Conservation (phyloP, 495 filamentous ascomycete genomes). For the Choiromyces venosus region DNA sequence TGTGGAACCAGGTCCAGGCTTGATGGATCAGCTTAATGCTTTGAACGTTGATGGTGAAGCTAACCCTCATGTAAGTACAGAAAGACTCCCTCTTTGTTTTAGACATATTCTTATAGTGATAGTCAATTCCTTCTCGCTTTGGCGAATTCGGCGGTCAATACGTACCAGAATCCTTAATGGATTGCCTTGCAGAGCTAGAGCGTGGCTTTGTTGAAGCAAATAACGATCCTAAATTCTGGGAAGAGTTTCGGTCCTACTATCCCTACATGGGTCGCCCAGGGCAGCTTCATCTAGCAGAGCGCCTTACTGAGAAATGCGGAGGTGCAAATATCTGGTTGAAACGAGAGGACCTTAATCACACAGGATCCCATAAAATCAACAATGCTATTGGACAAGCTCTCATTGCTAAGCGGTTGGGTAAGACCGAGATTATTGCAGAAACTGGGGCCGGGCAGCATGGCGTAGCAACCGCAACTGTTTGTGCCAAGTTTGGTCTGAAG, state of each 20-base stretch:
- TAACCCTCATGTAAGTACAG: slow-evolving; percentile 26
- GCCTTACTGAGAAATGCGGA: slow-evolving; percentile 78
- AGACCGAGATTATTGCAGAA: slow-evolving; percentile 91
- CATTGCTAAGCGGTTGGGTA: slow-evolving; percentile 72
- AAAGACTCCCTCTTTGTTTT: background rate
- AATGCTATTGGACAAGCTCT: slow-evolving; percentile 88
- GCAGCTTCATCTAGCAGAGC: slow-evolving; percentile 79
- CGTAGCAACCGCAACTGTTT: slow-evolving; percentile 92
- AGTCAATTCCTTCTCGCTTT: slow-evolving; percentile 65
- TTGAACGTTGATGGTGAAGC: slow-evolving; percentile 53
- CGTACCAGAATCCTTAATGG: slow-evolving; percentile 95
- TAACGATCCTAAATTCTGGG: slow-evolving; percentile 89
- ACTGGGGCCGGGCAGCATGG: slow-evolving; percentile 96
- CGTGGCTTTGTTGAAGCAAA: slow-evolving; percentile 79
- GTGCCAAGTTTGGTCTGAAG: slow-evolving; percentile 91
- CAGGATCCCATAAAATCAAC: slow-evolving; percentile 91
- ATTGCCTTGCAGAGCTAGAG: slow-evolving; percentile 87
- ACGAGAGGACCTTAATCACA: slow-evolving; percentile 87
- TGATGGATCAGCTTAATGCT: slow-evolving; percentile 68
- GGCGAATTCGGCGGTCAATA: slow-evolving; percentile 99
- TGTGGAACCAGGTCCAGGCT: slow-evolving; percentile 54
- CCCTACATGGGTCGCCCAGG: slow-evolving; percentile 95
- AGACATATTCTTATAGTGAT: slow-evolving; percentile 3
- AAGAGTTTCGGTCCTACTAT: slow-evolving; percentile 94
- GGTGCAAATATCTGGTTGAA: slow-evolving; percentile 96